Percentiles rank a stretch among this genome's conserved stretches.
Evolutionary conservation across 352 stramenopile genomes (phyloP).

Genomic region (Globisporangium megalacanthum): DNA sequence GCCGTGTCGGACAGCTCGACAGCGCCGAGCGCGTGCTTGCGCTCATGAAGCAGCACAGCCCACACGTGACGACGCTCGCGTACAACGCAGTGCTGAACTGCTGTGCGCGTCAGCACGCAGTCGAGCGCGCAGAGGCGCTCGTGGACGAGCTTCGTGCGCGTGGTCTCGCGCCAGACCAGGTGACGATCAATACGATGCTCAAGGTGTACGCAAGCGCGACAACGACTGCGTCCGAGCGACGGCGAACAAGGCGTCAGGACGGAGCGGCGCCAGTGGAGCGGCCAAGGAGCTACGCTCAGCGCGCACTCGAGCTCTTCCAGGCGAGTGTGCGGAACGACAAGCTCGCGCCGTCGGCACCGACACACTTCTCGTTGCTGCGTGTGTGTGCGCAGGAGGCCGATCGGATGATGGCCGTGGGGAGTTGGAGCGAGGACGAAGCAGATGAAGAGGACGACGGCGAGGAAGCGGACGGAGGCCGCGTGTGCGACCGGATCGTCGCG

Average conservation of each 20-base stretch:
- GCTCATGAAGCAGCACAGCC: conserved; percentile 26
- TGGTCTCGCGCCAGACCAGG: conserved; percentile 21
- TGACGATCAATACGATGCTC: conserved; percentile 53
- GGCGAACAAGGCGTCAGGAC: too few relatives aligned
- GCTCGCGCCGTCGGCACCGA: conserved; percentile 23
- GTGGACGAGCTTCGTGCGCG: conserved; percentile 32
- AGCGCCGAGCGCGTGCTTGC: conserved; percentile 27
- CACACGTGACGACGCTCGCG: conserved; percentile 3
- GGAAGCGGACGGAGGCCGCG: conserved; percentile 4
- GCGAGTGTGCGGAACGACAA: conserved; percentile 3
- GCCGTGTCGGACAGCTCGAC: conserved; percentile 22
- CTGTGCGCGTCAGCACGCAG: conserved; percentile 26
- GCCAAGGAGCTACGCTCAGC: conserved; percentile 17
- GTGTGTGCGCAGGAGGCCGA: conserved; percentile 43
- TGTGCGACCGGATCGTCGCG: conserved; percentile 13
- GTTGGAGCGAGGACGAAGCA: conserved; percentile 1
- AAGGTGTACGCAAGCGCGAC: conserved; percentile 26
- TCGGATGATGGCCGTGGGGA: not conserved
- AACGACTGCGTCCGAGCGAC: not conserved
- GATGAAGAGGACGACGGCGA: conserved; percentile 22
- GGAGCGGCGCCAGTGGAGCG: not conserved
- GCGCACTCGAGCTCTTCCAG: conserved; percentile 22
- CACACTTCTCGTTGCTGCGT: conserved; percentile 47
- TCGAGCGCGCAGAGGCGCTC: conserved; percentile 24
- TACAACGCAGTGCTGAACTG: conserved; percentile 51